phyloP scores from a whole-genome alignment of 805 yeast genomes.

The Kodamaea jinghongensis region DNA sequence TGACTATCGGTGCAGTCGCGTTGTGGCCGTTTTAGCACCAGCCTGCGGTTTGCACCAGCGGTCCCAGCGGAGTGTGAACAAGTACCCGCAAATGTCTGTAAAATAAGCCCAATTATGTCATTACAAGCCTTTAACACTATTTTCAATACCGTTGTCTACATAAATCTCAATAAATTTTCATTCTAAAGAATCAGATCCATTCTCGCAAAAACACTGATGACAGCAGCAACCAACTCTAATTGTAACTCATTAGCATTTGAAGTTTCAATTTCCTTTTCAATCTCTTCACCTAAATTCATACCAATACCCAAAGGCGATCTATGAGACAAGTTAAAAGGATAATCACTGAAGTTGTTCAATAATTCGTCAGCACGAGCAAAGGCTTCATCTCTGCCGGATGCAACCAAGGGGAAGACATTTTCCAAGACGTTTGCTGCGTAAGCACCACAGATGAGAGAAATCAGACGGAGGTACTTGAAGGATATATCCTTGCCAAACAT shows the following conservation, averaged over 20 bases:
- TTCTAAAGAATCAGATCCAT: constrained; percentile 83
- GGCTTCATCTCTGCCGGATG: constrained; percentile 89
- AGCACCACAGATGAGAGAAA: constrained; percentile 81
- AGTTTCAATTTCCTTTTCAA: constrained; percentile 50
- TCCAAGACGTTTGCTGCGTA: constrained; percentile 97
- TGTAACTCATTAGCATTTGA: constrained; percentile 57
- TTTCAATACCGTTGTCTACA: no score
- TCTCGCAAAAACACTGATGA: constrained; percentile 81
- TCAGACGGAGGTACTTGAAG: constrained; percentile 70
- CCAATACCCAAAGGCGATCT: constrained; percentile 69
- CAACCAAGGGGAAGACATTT: constrained; percentile 73
- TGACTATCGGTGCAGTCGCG: no score
- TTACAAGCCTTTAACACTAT: no score
- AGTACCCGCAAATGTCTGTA: no score
- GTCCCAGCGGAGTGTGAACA: no score
- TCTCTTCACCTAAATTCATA: constrained; percentile 60
- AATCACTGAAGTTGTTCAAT: constrained; percentile 75
- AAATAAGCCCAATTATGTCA: no score
- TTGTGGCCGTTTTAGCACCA: no score
- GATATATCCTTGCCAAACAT: constrained; percentile 70
- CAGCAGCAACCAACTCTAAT: constrained; percentile 90
- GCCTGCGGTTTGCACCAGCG: no score
- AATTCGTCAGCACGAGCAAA: constrained; percentile 93
- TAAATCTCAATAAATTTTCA: neutral
- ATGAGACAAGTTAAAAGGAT: constrained; percentile 63